A percentile compares a stretch with the other conserved stretches of the same genome.
Conservation (phyloP, 1,139 yeast species). For the Wickerhamomyces sp. region DNA sequence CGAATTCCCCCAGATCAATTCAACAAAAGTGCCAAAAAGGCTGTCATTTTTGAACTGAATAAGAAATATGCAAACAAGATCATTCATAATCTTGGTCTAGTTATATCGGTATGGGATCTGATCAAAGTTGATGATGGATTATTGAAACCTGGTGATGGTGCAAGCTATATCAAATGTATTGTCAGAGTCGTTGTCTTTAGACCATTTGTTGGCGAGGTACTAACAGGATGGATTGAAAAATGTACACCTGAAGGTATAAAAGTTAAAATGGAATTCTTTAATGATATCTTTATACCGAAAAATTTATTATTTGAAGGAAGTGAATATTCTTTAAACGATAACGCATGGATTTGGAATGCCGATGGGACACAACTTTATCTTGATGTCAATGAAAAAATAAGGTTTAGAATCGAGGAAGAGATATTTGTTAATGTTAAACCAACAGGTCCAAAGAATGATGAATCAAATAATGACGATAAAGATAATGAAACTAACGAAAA, state of each 20-base stretch:
- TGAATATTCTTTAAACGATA: conserved; percentile 64
- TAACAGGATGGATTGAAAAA: conserved; percentile 90
- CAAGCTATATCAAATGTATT: conserved; percentile 68
- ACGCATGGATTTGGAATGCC: conserved; percentile 91
- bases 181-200: conserved; percentile 81
- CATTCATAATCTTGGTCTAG: conserved; percentile 78
- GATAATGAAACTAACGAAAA: conserved; percentile 25
- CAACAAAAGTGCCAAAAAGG: conserved; percentile 55
- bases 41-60: conserved; percentile 77
- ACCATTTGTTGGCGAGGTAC: conserved; percentile 91
- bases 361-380: conserved; percentile 70
- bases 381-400: conserved; percentile 84
- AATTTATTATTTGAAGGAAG: conserved; percentile 76
- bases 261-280: conserved; percentile 78
- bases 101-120: conserved; percentile 80
- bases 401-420: conserved; percentile 89
- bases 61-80: conserved; percentile 81
- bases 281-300: conserved; percentile 86
- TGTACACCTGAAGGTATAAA: conserved; percentile 82
- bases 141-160: conserved; percentile 95
- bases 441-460: conserved; percentile 53
- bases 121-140: conserved; percentile 79
- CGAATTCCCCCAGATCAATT: conserved; percentile 87
- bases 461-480: conserved; percentile 26
- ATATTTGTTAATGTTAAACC: conserved; percentile 80